Percentiles rank a stretch among this genome's conserved stretches.
Conservation (phyloP, 2,329 filamentous ascomycete genomes). For the Trichoderma pleuroti region DNA sequence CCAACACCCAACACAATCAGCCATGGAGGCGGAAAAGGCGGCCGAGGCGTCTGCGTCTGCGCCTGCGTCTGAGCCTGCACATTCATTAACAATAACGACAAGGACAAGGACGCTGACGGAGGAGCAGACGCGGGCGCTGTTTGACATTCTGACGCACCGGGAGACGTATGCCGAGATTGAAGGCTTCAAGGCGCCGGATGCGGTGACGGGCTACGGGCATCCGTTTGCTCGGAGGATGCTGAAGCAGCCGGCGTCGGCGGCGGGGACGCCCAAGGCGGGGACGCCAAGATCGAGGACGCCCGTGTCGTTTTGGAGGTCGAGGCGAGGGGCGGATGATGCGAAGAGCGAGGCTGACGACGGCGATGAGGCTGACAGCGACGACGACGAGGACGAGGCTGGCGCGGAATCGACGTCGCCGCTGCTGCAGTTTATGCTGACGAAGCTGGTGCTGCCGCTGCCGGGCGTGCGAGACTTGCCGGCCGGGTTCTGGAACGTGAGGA, state of each 20-base stretch:
- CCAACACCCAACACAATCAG: not conserved
- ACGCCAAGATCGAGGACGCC: constrained; percentile 31
- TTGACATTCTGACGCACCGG: constrained; percentile 58
- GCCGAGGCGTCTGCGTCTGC: not conserved
- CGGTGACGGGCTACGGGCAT: constrained; percentile 65
- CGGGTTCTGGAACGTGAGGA: constrained; percentile 63
- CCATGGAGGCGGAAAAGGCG: not conserved
- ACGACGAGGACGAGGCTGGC: constrained; percentile 26
- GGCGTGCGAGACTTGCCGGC: constrained; percentile 60
- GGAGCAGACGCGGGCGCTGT: constrained; percentile 50
- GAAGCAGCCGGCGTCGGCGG: constrained; percentile 7
- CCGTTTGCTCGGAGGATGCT: constrained; percentile 51
- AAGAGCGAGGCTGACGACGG: constrained; percentile 20
- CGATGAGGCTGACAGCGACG: constrained; percentile 33
- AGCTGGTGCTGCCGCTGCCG: constrained; percentile 62
- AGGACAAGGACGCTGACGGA: constrained; percentile 25
- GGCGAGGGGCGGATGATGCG: not conserved
- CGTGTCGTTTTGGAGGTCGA: constrained; percentile 20
- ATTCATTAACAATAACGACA: not conserved
- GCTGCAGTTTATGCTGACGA: constrained; percentile 64
- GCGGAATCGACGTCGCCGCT: constrained; percentile 55
- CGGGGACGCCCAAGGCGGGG: constrained; percentile 23
- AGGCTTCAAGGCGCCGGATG: constrained; percentile 62
- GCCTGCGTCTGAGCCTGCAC: not conserved
- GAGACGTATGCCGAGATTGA: constrained; percentile 67